Conservation (phyloP, 768 basidiomycete species). For the Tricholoma sp. region DNA sequence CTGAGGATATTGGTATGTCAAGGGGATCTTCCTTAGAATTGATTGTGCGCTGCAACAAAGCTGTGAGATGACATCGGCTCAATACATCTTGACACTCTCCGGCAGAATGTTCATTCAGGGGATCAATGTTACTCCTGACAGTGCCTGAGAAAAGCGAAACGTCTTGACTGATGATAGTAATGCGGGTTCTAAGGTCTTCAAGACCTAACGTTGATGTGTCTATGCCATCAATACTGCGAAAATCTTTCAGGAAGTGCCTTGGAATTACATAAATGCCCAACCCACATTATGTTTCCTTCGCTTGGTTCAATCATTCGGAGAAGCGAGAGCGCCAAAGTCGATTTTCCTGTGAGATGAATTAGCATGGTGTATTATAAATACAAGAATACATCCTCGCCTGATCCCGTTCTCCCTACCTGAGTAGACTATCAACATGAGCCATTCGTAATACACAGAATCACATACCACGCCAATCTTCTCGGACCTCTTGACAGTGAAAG, state of each 20-base stretch:
- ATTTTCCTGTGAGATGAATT: constrained; percentile 36
- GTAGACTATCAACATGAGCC: constrained; percentile 1
- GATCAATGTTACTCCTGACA: constrained; percentile 69
- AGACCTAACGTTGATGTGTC: constrained; percentile 65
- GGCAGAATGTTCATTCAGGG: constrained; percentile 51
- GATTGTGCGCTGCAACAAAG: constrained; percentile 34
- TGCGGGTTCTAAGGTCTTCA: constrained; percentile 58
- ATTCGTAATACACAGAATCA: constrained; percentile 5
- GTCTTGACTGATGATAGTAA: constrained; percentile 73
- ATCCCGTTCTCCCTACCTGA: constrained; percentile 66
- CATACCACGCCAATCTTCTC: constrained; percentile 69
- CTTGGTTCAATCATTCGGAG: constrained; percentile 60
- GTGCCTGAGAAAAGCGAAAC: constrained; percentile 72
- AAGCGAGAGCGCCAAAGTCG: constrained; percentile 51
- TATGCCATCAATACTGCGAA: constrained; percentile 57
- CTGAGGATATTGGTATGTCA: constrained; percentile 60
- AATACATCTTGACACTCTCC: constrained; percentile 64
- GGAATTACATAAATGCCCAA: constrained; percentile 1
- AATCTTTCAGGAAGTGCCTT: neutral
- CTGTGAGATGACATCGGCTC: constrained; percentile 55
- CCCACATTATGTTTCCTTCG: constrained; percentile 54
- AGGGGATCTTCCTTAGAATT: constrained; percentile 32
- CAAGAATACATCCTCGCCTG: constrained; percentile 31
- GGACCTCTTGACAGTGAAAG: constrained; percentile 52
- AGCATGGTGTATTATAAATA: neutral